phyloP scores from a whole-genome alignment of 768 basidiomycete genomes.

The Naganishia vaughanmartiniae region DNA sequence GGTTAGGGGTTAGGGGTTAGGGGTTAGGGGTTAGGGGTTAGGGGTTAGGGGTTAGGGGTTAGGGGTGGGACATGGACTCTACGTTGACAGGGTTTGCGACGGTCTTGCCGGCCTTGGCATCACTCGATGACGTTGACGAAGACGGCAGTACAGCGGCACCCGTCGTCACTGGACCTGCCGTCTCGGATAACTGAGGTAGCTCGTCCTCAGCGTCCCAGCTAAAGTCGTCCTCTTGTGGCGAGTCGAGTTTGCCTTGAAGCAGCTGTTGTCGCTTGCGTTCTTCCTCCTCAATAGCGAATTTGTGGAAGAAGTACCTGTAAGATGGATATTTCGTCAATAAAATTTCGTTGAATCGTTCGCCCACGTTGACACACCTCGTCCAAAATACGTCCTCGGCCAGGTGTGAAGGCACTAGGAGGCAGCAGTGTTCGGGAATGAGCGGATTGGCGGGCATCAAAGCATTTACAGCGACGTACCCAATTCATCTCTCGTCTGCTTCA shows the following conservation, averaged over 20 bases:
- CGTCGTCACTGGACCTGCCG: neutral
- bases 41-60: too few species aligned
- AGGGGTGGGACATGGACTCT: too few species aligned
- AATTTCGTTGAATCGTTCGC: too few species aligned
- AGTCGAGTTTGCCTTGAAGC: constrained; percentile 39
- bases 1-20: too few species aligned
- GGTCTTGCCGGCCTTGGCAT: neutral
- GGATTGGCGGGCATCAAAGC: neutral
- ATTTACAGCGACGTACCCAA: constrained; percentile 27
- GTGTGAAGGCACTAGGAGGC: constrained; percentile 42
- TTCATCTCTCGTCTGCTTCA: constrained; percentile 47
- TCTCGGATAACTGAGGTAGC: neutral
- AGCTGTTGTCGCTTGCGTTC: constrained; percentile 47
- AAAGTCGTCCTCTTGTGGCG: constrained; percentile 43
- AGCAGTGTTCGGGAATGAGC: neutral
- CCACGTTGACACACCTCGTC: constrained; percentile 33
- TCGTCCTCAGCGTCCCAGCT: constrained; percentile 47
- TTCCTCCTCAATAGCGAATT: constrained; percentile 47
- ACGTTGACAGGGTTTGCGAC: neutral
- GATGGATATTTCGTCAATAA: neutral
- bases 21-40: too few species aligned
- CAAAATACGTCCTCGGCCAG: constrained; percentile 49
- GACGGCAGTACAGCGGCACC: neutral
- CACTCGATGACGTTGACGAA: neutral
- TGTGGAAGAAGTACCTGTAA: constrained; percentile 47